These are phyloP conservation scores for Paecilomyces fulvus DNA, from an alignment of 2,329 filamentous ascomycete genomes.

Conservation along the genomic window DNA sequence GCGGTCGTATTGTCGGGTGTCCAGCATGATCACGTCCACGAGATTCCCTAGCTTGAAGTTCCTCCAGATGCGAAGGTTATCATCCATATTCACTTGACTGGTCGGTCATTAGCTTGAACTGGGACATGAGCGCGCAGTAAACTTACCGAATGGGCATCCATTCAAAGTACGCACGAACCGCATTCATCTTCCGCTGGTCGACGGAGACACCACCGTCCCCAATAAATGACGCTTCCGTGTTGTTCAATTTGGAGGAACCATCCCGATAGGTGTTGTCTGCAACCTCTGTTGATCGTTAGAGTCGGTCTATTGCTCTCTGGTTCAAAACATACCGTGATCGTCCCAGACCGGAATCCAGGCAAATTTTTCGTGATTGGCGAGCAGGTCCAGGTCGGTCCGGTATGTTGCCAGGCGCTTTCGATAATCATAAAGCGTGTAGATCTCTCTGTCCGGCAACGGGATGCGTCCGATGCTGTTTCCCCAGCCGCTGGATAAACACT, in stretches of 20 bases:
- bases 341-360: constrained; percentile 60
- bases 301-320: constrained; percentile 2
- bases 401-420: constrained; percentile 51
- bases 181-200: constrained; percentile 67
- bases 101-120: constrained; percentile 15
- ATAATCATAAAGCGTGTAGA: constrained; percentile 43
- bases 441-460: constrained; percentile 45
- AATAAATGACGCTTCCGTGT: constrained; percentile 58
- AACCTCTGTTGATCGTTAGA: constrained; percentile 37
- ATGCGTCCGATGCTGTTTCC: constrained; percentile 46
- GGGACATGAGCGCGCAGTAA: constrained; percentile 5
- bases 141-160: constrained; percentile 51
- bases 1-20: constrained; percentile 61
- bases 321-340: constrained; percentile 42
- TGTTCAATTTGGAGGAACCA: constrained; percentile 53
- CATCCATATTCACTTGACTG: constrained; percentile 57
- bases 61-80: constrained; percentile 61
- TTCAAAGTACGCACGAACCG: constrained; percentile 62
- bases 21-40: constrained; percentile 60
- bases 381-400: constrained; percentile 53
- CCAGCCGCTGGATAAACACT: constrained; percentile 28
- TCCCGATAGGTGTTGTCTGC: constrained; percentile 59
- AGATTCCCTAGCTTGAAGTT: constrained; percentile 58
- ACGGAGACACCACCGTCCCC: constrained; percentile 53
- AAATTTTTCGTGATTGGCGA: constrained; percentile 47